phyloP scores from a whole-genome alignment of 202 grass and related monocot species.

The Tripidium arundinaceum region DNA sequence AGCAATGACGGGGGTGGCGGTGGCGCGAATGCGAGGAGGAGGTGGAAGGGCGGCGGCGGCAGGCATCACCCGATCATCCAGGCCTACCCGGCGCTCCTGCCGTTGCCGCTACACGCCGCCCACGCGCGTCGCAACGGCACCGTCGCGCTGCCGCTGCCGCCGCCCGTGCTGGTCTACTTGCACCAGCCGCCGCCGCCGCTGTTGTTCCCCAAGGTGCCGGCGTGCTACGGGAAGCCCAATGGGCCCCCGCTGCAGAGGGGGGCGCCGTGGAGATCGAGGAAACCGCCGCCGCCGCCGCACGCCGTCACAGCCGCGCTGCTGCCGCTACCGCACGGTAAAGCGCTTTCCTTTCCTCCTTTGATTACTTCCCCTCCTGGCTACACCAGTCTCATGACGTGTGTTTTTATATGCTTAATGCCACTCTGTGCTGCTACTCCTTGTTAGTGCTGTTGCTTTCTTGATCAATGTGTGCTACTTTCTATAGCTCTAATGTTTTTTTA shows the following conservation, averaged over 20 bases:
- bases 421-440: constrained; percentile 7
- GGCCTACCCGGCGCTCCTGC: constrained; percentile 75
- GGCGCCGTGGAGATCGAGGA: constrained; percentile 35
- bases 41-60: constrained; percentile 16
- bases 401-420: constrained; percentile 32
- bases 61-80: constrained; percentile 62
- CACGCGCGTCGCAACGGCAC: constrained; percentile 9
- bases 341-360: constrained; percentile 14
- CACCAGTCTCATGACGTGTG: neutral
- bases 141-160: constrained; percentile 55
- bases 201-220: constrained; percentile 44
- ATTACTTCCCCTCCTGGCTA: constrained; percentile 5
- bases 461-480: constrained; percentile 29
- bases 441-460: constrained; percentile 48
- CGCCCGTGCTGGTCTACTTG: constrained; percentile 62
- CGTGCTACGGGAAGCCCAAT: constrained; percentile 36
- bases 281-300: constrained; percentile 36
- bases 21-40: constrained; percentile 48
- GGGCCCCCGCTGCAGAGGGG: constrained; percentile 29
- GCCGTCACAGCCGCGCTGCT: constrained; percentile 50
- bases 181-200: constrained; percentile 43
- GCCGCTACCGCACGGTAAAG: constrained; percentile 60
- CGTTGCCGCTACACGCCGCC: constrained; percentile 62
- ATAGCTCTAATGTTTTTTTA: neutral
- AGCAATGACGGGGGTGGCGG: constrained; percentile 39